Percentiles rank a stretch among this genome's conserved stretches.
These are phyloP conservation scores for Lecanosticta acicola DNA, from an alignment of 2,329 filamentous ascomycete species.

Conservation along the genomic window DNA sequence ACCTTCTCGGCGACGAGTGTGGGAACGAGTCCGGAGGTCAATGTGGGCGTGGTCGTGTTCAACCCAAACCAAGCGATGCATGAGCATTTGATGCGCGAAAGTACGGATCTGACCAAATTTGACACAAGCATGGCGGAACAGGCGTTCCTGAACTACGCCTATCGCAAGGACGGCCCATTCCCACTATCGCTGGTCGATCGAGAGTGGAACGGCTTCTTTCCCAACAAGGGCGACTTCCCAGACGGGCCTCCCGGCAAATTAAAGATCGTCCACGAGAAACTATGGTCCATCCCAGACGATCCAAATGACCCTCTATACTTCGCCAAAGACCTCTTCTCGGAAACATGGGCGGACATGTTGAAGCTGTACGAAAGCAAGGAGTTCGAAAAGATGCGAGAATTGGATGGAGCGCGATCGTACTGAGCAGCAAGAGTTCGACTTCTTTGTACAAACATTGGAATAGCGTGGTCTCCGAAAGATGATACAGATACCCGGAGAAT, in stretches of 20 bases:
- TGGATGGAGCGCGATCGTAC: not conserved
- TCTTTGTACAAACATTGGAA: too few species aligned
- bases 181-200: constrained; percentile 14
- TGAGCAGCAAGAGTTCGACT: too few species aligned
- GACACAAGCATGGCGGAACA: constrained; percentile 21
- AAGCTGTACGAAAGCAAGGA: constrained; percentile 16
- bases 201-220: constrained; percentile 20
- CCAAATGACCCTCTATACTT: constrained; percentile 6
- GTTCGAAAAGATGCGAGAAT: constrained; percentile 5
- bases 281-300: constrained; percentile 13
- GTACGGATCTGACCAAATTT: constrained; percentile 14
- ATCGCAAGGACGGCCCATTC: constrained; percentile 14
- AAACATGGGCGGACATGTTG: constrained; percentile 17
- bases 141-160: constrained; percentile 18
- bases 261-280: constrained; percentile 22
- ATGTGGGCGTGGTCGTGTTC: constrained; percentile 20
- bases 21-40: constrained; percentile 15
- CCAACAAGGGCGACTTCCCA: constrained; percentile 8
- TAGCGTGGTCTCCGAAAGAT: too few species aligned
- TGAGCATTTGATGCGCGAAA: constrained; percentile 14
- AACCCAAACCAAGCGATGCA: constrained; percentile 20
- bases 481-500: too few species aligned
- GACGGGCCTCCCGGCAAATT: constrained; percentile 11
- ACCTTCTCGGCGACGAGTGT: constrained; percentile 16
- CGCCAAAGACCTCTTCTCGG: constrained; percentile 13